Evolutionary conservation across 2,329 filamentous ascomycete genomes (phyloP).

Genomic region (Trichoderma guizhouense): DNA sequence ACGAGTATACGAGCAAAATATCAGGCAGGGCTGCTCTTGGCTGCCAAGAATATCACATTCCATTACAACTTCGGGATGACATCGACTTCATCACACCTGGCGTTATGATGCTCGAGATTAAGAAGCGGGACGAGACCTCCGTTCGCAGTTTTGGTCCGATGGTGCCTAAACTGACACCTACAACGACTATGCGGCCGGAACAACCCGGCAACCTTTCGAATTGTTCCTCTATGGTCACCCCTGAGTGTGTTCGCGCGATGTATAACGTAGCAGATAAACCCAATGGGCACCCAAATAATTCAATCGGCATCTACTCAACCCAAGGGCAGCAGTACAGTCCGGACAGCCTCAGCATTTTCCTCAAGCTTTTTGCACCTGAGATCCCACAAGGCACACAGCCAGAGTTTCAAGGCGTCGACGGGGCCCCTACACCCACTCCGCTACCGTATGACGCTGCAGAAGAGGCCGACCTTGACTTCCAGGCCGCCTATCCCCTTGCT

Average conservation of each 20-base stretch:
- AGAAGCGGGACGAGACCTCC: neutral
- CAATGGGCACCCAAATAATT: constrained; percentile 34
- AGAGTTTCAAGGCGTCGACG: constrained; percentile 15
- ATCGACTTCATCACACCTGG: constrained; percentile 41
- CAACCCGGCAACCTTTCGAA: neutral
- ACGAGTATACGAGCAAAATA: constrained; percentile 35
- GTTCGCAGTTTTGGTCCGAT: neutral
- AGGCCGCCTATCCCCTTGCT: constrained; percentile 46
- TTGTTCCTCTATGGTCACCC: constrained; percentile 46
- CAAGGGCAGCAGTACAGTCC: constrained; percentile 49
- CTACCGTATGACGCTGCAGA: constrained; percentile 28
- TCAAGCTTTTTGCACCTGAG: constrained; percentile 34
- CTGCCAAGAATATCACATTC: constrained; percentile 39
- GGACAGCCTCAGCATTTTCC: constrained; percentile 46
- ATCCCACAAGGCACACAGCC: constrained; percentile 18
- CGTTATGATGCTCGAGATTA: constrained; percentile 21
- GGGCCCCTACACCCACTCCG: constrained; percentile 12
- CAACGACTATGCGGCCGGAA: neutral
- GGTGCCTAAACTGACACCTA: neutral
- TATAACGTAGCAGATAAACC: constrained; percentile 31
- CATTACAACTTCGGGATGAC: constrained; percentile 34
- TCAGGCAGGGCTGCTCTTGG: constrained; percentile 27
- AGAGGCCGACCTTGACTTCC: constrained; percentile 50
- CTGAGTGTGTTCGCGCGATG: constrained; percentile 49
- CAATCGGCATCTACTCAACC: constrained; percentile 47